Conservation (phyloP, 495 filamentous ascomycete species). For the Hyaloscypha variabilis region DNA sequence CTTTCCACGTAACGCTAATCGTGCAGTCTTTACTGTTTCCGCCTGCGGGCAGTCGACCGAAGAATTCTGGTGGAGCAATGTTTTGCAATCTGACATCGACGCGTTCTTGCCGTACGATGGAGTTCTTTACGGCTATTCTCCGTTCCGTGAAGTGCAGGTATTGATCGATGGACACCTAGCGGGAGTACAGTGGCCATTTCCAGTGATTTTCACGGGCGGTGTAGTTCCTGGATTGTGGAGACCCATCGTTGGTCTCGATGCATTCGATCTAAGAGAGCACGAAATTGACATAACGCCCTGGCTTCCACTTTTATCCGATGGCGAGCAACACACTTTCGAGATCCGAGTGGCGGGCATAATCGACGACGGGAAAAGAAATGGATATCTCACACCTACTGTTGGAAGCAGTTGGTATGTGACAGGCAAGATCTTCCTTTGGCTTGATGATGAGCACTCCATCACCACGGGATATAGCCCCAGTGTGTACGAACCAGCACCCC, state of each 20-base stretch:
- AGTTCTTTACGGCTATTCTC: slow-evolving; percentile 68
- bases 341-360: slow-evolving; percentile 69
- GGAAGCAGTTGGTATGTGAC: slow-evolving; percentile 81
- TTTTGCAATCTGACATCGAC: slow-evolving; percentile 61
- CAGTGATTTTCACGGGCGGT: slow-evolving; percentile 86
- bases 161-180: slow-evolving; percentile 76
- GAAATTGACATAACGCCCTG: slow-evolving; percentile 87
- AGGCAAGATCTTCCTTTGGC: slow-evolving; percentile 80
- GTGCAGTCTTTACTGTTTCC: slow-evolving; percentile 75
- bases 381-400: slow-evolving; percentile 60
- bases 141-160: slow-evolving; percentile 83
- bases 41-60: slow-evolving; percentile 78
- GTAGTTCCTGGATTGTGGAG: slow-evolving; percentile 81
- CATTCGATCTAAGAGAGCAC: slow-evolving; percentile 79
- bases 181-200: slow-evolving; percentile 84
- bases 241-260: slow-evolving; percentile 82
- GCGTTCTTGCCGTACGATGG: slow-evolving; percentile 62
- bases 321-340: slow-evolving; percentile 66
- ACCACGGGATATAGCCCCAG: slow-evolving; percentile 47
- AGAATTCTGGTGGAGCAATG: slow-evolving; percentile 92
- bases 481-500: slow-evolving; percentile 29
- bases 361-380: slow-evolving; percentile 42
- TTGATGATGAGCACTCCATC: slow-evolving; percentile 48
- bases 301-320: slow-evolving; percentile 69
- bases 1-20: slow-evolving; percentile 62